phyloP scores from a whole-genome alignment of 352 stramenopile genomes.

The Phytophthora pluvialis region DNA sequence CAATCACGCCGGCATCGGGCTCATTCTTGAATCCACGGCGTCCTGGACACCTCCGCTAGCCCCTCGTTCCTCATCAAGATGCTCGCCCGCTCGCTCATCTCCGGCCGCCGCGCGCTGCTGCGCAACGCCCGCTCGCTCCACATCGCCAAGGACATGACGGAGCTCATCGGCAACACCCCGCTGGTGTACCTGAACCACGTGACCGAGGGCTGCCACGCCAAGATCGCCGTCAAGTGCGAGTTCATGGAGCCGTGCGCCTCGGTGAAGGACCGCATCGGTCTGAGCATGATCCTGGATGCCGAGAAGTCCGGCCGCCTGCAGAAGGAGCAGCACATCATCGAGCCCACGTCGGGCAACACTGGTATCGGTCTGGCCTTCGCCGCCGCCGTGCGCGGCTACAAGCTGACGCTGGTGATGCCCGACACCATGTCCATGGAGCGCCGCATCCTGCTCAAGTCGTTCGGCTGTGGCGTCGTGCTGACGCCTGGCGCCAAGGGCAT shows the following conservation, averaged over 20 bases:
- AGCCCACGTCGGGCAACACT: conserved; percentile 96
- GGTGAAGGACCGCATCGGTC: conserved; percentile 88
- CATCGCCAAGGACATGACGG: conserved; percentile 95
- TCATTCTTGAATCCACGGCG: conserved; percentile 30
- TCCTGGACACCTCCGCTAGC: conserved; percentile 1
- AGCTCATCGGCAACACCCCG: conserved; percentile 95
- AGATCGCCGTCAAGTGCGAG: conserved; percentile 91
- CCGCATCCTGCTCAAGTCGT: conserved; percentile 94
- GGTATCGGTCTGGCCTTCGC: conserved; percentile 95
- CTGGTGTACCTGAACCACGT: conserved; percentile 93
- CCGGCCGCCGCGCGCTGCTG: conserved; percentile 28
- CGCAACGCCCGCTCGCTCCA: conserved; percentile 54
- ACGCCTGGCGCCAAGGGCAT: conserved; percentile 88
- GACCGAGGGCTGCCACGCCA: conserved; percentile 77
- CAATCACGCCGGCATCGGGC: background rate
- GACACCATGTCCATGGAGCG: conserved; percentile 97
- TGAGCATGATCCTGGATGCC: conserved; percentile 86
- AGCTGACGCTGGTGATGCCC: conserved; percentile 95
- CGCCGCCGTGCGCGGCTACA: conserved; percentile 89
- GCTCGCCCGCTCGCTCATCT: conserved; percentile 32
- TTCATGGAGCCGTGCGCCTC: conserved; percentile 91
- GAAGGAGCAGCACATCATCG: conserved; percentile 90
- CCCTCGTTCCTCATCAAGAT: conserved; percentile 11
- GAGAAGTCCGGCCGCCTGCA: conserved; percentile 72
- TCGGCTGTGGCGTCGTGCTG: conserved; percentile 92